Evolutionary conservation across 192 early-diverging fungal genomes (phyloP).

Genomic region (Geranomyces michiganensis): DNA sequence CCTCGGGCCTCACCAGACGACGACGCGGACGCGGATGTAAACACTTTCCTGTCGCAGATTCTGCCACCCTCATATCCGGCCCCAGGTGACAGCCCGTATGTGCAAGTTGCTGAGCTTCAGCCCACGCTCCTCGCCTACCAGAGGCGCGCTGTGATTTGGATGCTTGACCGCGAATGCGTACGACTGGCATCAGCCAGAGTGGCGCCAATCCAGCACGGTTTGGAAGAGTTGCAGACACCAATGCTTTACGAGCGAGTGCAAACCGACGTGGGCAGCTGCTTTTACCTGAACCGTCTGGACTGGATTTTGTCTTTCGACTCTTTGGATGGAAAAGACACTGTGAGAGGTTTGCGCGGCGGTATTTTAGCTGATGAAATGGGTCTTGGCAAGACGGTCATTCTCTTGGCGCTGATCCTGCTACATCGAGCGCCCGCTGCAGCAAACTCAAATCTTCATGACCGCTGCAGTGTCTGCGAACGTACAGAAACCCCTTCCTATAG

Average conservation of each 20-base stretch:
- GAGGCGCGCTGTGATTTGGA: conserved; percentile 42
- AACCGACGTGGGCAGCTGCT: not conserved
- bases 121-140: conserved; percentile 38
- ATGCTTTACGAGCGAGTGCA: not conserved
- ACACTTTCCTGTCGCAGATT: not conserved
- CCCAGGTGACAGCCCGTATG: not conserved
- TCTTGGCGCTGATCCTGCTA: conserved; percentile 59
- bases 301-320: conserved; percentile 13
- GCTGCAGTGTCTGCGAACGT: not conserved
- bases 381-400: conserved; percentile 70
- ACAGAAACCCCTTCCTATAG: not conserved
- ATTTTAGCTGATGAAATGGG: conserved; percentile 68
- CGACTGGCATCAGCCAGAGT: not conserved
- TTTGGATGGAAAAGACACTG: not conserved
- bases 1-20: too few species aligned
- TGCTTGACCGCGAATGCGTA: conserved; percentile 41
- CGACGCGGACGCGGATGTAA: too few species aligned
- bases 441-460: too few species aligned
- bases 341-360: conserved; percentile 32
- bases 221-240: not conserved
- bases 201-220: not conserved
- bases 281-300: conserved; percentile 11
- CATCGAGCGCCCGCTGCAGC: conserved; percentile 35
- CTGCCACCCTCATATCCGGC: conserved; percentile 2
- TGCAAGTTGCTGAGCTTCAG: not conserved